Percentiles rank a stretch among this genome's conserved stretches.
phyloP scores from a whole-genome alignment of 2,329 filamentous ascomycete species.

The Verticillium zaregamsianum region DNA sequence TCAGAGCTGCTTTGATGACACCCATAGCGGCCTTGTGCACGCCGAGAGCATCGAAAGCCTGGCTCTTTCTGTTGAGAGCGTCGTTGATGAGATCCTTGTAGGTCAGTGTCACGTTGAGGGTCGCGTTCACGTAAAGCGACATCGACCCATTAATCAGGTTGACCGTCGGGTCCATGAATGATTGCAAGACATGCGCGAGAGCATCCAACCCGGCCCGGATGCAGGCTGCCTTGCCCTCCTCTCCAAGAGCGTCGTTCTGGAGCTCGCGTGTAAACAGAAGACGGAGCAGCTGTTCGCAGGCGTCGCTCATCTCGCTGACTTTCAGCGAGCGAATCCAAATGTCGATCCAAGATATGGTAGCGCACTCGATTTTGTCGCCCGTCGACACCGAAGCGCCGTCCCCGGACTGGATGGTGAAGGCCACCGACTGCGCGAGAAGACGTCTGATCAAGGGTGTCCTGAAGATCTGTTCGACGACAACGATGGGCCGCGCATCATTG shows the following conservation, averaged over 20 bases:
- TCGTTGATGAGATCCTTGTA: slow-evolving; percentile 57
- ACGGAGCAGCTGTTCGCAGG: slow-evolving; percentile 73
- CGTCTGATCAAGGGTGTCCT: slow-evolving; percentile 61
- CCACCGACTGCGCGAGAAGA: slow-evolving; percentile 58
- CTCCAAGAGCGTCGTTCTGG: slow-evolving; percentile 48
- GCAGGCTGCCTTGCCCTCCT: slow-evolving; percentile 56
- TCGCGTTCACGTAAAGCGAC: slow-evolving; percentile 58
- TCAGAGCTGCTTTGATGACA: slow-evolving; percentile 50
- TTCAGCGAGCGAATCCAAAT: slow-evolving; percentile 76
- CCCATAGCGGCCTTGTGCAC: slow-evolving; percentile 41
- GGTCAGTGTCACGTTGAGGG: slow-evolving; percentile 61
- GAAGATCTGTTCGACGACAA: slow-evolving; percentile 81
- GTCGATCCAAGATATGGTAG: slow-evolving; percentile 73
- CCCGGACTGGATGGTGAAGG: slow-evolving; percentile 41
- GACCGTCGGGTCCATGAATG: slow-evolving; percentile 42
- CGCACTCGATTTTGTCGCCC: slow-evolving; percentile 44
- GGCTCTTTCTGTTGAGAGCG: slow-evolving; percentile 34
- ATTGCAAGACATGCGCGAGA: slow-evolving; percentile 51
- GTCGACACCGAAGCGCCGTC: slow-evolving; percentile 37
- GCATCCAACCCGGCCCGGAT: slow-evolving; percentile 61
- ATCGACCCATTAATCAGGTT: slow-evolving; percentile 43
- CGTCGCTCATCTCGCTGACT: slow-evolving; percentile 70
- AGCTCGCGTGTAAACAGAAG: slow-evolving; percentile 67
- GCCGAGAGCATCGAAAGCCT: slow-evolving; percentile 35
- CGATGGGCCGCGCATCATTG: slow-evolving; percentile 72